A percentile compares a stretch with the other conserved stretches of the same genome.
phyloP scores from a whole-genome alignment of 306 rosid species.

The Casuarina glauca region DNA sequence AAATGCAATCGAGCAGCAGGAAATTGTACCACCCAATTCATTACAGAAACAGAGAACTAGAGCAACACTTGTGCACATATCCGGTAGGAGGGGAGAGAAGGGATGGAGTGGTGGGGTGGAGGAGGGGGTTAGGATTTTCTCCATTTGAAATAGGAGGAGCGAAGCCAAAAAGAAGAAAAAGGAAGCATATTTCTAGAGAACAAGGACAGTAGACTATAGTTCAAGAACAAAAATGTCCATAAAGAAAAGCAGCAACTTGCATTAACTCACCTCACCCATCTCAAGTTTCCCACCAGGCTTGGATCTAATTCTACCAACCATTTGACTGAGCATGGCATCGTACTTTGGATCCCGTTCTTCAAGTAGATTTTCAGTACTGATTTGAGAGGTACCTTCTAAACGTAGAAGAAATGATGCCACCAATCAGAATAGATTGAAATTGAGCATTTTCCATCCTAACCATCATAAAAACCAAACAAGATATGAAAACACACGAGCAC shows the following conservation, averaged over 20 bases:
- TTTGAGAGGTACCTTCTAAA: conserved; percentile 50
- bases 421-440: conserved; percentile 23
- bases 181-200: background rate
- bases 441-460: conserved; percentile 10
- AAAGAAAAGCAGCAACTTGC: conserved; percentile 6
- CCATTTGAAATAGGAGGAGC: background rate
- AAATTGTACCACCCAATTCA: conserved; percentile 3
- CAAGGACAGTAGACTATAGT: conserved; percentile 5
- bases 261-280: conserved; percentile 90
- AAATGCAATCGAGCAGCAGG: background rate
- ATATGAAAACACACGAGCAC: background rate
- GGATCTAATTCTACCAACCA: conserved; percentile 76
- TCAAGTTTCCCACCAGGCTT: conserved; percentile 89
- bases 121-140: background rate
- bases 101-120: background rate
- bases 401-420: conserved; percentile 32
- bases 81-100: too few species aligned
- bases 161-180: background rate
- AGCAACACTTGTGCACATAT: too few species aligned
- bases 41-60: background rate
- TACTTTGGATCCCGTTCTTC: conserved; percentile 77
- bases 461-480: background rate
- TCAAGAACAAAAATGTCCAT: background rate
- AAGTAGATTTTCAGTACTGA: conserved; percentile 51
- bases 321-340: conserved; percentile 88